These are phyloP conservation scores for Aureobasidium sp. DNA, from an alignment of 2,329 filamentous ascomycete genomes.

Conservation along the genomic window DNA sequence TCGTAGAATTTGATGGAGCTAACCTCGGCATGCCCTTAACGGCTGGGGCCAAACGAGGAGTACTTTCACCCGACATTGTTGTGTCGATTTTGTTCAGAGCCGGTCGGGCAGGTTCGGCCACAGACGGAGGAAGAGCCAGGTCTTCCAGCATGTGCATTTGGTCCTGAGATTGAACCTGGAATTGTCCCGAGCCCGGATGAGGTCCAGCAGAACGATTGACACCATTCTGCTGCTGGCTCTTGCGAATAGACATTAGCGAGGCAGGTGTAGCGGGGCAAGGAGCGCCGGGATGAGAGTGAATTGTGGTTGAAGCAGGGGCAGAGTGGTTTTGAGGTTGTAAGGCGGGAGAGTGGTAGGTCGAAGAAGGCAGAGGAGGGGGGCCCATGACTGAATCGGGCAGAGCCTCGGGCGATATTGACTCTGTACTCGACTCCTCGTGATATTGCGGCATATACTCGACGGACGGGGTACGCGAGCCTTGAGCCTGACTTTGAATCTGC, in stretches of 20 bases:
- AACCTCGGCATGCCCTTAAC: conserved; percentile 58
- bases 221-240: conserved; percentile 17
- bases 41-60: conserved; percentile 53
- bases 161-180: conserved; percentile 18
- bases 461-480: conserved; percentile 21
- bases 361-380: conserved; percentile 57
- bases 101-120: conserved; percentile 44
- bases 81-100: conserved; percentile 12
- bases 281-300: conserved; percentile 26
- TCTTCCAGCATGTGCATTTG: conserved; percentile 46
- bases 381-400: conserved; percentile 44
- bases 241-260: conserved; percentile 63
- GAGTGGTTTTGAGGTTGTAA: conserved; percentile 49
- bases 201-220: not conserved
- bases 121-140: conserved; percentile 68
- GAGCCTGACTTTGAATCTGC: conserved; percentile 24
- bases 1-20: conserved; percentile 30
- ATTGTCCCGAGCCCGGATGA: conserved; percentile 11
- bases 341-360: conserved; percentile 60
- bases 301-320: conserved; percentile 4
- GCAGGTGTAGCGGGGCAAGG: conserved; percentile 67
- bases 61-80: conserved; percentile 43
- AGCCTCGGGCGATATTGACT: conserved; percentile 46
- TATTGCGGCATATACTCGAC: conserved; percentile 14
- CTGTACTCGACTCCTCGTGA: conserved; percentile 36